Evolutionary conservation across 768 basidiomycete species (phyloP), one percentile per base, ranked within the genome.

Genomic region (Psilocybe tampanensis): DNA sequence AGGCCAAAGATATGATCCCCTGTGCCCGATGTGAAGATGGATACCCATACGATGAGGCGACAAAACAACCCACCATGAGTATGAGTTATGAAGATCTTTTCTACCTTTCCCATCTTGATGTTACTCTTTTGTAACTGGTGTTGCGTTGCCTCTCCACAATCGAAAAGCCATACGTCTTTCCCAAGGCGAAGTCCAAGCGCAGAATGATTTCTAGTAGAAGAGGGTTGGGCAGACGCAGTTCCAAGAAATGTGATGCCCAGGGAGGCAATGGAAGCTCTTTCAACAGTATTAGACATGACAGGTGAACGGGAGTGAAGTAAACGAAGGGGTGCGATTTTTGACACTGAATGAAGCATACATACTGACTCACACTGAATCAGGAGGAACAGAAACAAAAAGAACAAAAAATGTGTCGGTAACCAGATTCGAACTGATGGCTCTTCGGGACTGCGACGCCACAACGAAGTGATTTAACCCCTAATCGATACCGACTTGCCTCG

Each of bases 71-170:
- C 54, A 91, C 93, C 92, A 73, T 95, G 94, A 0, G 89, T 89
- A 72, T 95, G 94, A 1, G 94, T 94, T 58, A 95, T 85, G 68
- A 94, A 94, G 23, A 95, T 83, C 70, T 92, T 93, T 57, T 82
- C 80, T 47, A 94, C 87, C 66, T 71, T 86, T 26, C 90, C 87
- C 86, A 92, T 88, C 70, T 85, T 89, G n/a, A 94, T 78, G 1
- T 54, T 62, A 59, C 88, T 89, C 68, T 80, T 84, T 70, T 92
- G 89, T 3, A 93, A 63, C 63, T 86, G 90, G 64, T 88, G 83
- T 64, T 92, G 91, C 2, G 91, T 92, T 13, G 85, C 90, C 70
- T 93, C 91, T 19, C 91, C 91, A 68, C 91, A 93, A 66, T 93
- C 91, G 63, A 93, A 92, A 7, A 93, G 69, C 91, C 91, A 93